Evolutionary conservation across 2,329 filamentous ascomycete genomes (phyloP), one percentile per base, ranked within the genome.

Genomic region (Aspergillus pseudoterreus): DNA sequence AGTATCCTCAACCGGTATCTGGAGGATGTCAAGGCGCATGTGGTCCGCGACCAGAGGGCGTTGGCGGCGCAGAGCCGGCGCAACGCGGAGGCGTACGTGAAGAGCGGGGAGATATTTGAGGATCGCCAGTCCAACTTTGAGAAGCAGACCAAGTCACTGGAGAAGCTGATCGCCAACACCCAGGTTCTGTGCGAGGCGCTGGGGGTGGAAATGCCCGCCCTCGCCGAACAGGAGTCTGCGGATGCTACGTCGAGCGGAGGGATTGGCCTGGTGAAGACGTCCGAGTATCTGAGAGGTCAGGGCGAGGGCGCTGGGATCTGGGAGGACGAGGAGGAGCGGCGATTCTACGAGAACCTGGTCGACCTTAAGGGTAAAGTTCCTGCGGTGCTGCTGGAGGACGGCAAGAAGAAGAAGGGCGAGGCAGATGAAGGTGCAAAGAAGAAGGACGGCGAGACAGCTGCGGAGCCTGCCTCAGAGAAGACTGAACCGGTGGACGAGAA

Each of bases 31-130:
- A 96, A 95, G 65, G 78, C 81, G 14, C 94, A 97, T 64, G 80
- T 99, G 27, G 71, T 92, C 27, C 86, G 89, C n/a, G 91, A 97
- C 63, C 94, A 99, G 68, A 94, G 95, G 70, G 86, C 88, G 38
- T 86, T 99, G 38, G 82, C 85, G 48, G 84, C 82, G 22, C 94
- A 99, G 73, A 90, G 89, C 49, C 89, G 91, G 57, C 91, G 92
- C 61, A 99, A 99, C 72, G 92, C 94, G 1, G 94, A 99, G 71
- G 94, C 92, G 5, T 99, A 99, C 63, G 92, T 99, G 63, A 96
- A 96, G 66, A 97, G 94, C 35, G 94, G 94, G 2, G 94, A 99
- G 67, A 92, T 99, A 4, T 97, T 99, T 58, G 94, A 99, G 68
- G 94, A 99, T 65, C 87, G 94, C 46, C 94, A 99, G 68, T 84